Conservation (phyloP, 2,329 filamentous ascomycete species). For the Cladosporium sp. region DNA sequence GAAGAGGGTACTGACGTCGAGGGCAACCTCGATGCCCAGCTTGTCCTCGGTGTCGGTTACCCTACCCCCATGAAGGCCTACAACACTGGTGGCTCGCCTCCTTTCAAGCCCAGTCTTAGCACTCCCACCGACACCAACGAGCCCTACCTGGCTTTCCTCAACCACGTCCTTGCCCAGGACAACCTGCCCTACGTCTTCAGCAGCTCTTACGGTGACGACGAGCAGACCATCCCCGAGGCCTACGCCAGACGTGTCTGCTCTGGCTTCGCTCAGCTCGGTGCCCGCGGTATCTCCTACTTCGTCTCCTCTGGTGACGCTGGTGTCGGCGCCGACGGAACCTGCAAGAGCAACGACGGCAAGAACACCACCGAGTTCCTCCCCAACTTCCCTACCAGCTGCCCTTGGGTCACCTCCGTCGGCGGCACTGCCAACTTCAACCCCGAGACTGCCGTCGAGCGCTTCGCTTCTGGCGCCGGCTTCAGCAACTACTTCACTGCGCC, state of each 20-base stretch:
- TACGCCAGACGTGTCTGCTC: conserved; percentile 65
- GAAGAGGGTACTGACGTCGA: conserved; percentile 46
- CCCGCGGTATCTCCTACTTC: conserved; percentile 65
- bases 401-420: conserved; percentile 51
- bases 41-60: conserved; percentile 57
- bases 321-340: conserved; percentile 50
- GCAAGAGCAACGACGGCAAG: conserved; percentile 48
- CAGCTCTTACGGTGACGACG: conserved; percentile 67
- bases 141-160: conserved; percentile 65
- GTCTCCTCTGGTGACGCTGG: conserved; percentile 64
- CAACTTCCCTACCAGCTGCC: conserved; percentile 49
- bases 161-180: conserved; percentile 56
- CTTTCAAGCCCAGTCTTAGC: conserved; percentile 51
- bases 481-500: conserved; percentile 48
- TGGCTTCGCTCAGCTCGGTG: conserved; percentile 64
- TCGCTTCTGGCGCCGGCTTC: conserved; percentile 50
- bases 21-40: conserved; percentile 66
- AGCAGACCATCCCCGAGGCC: conserved; percentile 61
- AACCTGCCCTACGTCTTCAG: conserved; percentile 63
- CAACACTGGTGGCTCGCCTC: conserved; percentile 59
- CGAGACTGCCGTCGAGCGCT: conserved; percentile 51
- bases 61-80: conserved; percentile 59
- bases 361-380: conserved; percentile 46
- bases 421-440: conserved; percentile 45
- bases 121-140: conserved; percentile 61